phyloP scores from a whole-genome alignment of 345 rosid species.

The Melaleuca alternifolia region DNA sequence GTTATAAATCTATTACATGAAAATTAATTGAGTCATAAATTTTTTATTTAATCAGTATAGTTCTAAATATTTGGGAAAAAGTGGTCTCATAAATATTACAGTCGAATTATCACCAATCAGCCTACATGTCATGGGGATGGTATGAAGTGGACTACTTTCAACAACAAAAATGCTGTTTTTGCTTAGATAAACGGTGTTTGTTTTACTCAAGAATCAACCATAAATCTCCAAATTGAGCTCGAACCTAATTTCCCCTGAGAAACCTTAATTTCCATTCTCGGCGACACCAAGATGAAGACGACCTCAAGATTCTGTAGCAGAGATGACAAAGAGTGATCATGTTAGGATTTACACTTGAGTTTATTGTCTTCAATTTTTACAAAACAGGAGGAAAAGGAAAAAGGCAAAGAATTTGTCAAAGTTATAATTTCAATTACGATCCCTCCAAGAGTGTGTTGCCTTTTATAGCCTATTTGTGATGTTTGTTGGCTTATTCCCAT shows the following conservation, averaged over 20 bases:
- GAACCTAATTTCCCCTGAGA: not conserved
- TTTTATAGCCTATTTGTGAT: not conserved
- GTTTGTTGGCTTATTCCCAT: not conserved
- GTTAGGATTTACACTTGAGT: too few species aligned
- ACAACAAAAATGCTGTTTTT: not conserved
- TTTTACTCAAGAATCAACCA: not conserved
- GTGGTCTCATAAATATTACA: not conserved
- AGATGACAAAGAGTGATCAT: not conserved
- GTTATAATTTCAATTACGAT: too few species aligned
- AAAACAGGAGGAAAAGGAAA: too few species aligned
- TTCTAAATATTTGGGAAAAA: not conserved
- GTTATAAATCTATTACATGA: not conserved
- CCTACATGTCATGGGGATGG: not conserved
- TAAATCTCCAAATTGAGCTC: not conserved
- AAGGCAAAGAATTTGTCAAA: too few species aligned
- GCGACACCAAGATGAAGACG: not conserved
- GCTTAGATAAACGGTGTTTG: not conserved
- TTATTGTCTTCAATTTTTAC: too few species aligned
- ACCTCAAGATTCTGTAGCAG: not conserved
- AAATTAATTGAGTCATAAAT: not conserved
- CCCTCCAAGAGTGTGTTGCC: not conserved
- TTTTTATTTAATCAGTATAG: not conserved
- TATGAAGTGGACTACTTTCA: not conserved
- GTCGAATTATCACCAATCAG: not conserved
- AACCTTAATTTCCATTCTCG: not conserved